Evolutionary conservation across 2,329 filamentous ascomycete genomes (phyloP).

Genomic region (Nannizziopsis arthrosporioides): DNA sequence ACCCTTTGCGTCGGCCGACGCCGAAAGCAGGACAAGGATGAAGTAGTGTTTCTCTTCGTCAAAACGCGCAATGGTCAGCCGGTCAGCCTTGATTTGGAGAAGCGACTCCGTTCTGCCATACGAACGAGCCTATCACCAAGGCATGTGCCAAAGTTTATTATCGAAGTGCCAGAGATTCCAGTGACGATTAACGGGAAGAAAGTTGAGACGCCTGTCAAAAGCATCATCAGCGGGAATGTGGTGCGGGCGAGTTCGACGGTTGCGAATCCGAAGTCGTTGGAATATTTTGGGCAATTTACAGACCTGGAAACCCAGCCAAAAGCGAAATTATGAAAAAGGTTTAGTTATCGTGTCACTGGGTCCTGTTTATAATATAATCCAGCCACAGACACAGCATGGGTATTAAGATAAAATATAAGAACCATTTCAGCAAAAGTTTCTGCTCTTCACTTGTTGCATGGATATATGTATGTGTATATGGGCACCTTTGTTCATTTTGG

Average conservation of each 20-base stretch:
- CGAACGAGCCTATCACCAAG: slow-evolving; percentile 21
- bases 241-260: slow-evolving; percentile 31
- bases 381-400: neutral
- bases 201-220: slow-evolving; percentile 36
- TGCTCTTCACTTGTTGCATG: neutral
- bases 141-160: slow-evolving; percentile 34
- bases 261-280: slow-evolving; percentile 29
- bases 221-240: slow-evolving; percentile 29
- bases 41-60: slow-evolving; percentile 33
- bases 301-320: slow-evolving; percentile 11
- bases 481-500: too few relatives aligned
- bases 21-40: slow-evolving; percentile 27
- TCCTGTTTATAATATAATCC: neutral
- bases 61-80: slow-evolving; percentile 22
- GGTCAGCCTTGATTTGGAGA: slow-evolving; percentile 19
- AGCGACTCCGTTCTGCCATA: slow-evolving; percentile 18
- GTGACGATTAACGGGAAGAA: slow-evolving; percentile 41
- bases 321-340: slow-evolving; percentile 13
- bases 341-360: neutral
- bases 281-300: slow-evolving; percentile 25
- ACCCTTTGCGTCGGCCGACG: slow-evolving; percentile 31
- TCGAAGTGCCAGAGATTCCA: slow-evolving; percentile 31
- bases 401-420: neutral
- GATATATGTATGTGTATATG: too few relatives aligned
- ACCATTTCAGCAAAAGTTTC: neutral